phyloP scores from a whole-genome alignment of 306 rosid species.

The Trifolium subterraneum region DNA sequence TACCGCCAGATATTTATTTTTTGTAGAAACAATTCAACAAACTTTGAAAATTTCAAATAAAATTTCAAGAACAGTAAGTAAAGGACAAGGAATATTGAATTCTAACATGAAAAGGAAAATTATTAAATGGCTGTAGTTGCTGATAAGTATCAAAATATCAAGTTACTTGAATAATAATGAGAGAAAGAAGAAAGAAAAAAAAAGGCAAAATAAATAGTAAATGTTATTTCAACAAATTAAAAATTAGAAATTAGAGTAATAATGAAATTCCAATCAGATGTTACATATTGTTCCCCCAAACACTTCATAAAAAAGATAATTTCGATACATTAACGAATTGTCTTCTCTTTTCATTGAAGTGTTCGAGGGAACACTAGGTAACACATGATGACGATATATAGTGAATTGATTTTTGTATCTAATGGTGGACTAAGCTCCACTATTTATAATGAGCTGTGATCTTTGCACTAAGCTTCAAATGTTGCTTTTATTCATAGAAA shows the following conservation, averaged over 20 bases:
- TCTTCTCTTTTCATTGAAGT: neutral
- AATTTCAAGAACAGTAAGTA: no score
- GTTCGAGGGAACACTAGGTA: slow-evolving; percentile 24
- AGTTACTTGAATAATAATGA: neutral
- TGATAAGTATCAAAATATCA: neutral
- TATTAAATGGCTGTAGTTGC: neutral
- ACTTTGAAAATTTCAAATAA: no score
- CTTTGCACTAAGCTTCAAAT: slow-evolving; percentile 39
- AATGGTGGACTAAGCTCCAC: neutral
- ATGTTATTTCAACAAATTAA: no score
- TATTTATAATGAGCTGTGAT: slow-evolving; percentile 22
- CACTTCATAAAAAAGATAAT: neutral
- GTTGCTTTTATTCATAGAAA: slow-evolving; percentile 33
- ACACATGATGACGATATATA: neutral
- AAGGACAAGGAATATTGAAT: no score
- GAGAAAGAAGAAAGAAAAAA: neutral
- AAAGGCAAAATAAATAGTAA: neutral
- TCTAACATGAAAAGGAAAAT: neutral
- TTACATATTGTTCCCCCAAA: neutral
- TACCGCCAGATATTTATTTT: no score
- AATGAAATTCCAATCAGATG: neutral
- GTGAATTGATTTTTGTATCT: neutral
- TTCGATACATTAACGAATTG: neutral
- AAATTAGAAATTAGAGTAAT: neutral
- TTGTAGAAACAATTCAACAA: no score